phyloP scores from a whole-genome alignment of 768 basidiomycete species.

The Lyophyllum semitale region DNA sequence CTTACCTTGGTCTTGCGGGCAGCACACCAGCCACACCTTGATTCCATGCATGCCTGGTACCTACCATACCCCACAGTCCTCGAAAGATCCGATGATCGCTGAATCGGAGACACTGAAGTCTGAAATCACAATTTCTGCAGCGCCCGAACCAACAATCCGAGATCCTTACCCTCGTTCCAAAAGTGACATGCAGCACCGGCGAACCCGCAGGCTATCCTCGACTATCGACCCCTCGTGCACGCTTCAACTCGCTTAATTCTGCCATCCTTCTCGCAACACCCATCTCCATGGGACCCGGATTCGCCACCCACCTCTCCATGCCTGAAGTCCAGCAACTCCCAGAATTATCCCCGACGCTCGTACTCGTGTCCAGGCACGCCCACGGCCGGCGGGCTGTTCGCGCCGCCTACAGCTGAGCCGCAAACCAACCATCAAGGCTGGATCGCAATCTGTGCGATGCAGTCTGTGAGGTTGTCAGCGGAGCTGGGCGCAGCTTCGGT shows the following conservation, averaged over 20 bases:
- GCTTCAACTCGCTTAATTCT: conserved; percentile 67
- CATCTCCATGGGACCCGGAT: conserved; percentile 30
- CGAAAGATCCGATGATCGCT: no score
- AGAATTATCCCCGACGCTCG: conserved; percentile 19
- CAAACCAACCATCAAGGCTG: conserved; percentile 46
- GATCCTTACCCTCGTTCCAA: conserved; percentile 38
- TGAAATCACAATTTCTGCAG: conserved; percentile 18
- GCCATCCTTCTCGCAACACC: conserved; percentile 35
- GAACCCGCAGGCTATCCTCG: conserved; percentile 34
- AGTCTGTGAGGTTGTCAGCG: conserved; percentile 72
- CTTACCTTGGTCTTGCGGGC: no score
- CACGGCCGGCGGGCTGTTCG: conserved; percentile 36
- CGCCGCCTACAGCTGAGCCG: conserved; percentile 29
- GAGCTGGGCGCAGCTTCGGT: conserved; percentile 67
- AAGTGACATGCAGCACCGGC: conserved; percentile 47
- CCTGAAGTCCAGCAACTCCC: conserved; percentile 1
- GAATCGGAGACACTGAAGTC: no score
- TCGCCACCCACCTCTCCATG: neutral
- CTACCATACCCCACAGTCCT: no score
- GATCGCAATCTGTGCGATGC: conserved; percentile 78
- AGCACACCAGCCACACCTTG: no score
- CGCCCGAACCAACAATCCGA: conserved; percentile 34
- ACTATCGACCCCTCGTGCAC: conserved; percentile 38
- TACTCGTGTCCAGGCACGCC: conserved; percentile 38
- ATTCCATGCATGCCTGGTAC: no score